These are phyloP conservation scores for Elymus sibiricus DNA, from an alignment of 176 grass and related monocot genomes.

Conservation along the genomic window DNA sequence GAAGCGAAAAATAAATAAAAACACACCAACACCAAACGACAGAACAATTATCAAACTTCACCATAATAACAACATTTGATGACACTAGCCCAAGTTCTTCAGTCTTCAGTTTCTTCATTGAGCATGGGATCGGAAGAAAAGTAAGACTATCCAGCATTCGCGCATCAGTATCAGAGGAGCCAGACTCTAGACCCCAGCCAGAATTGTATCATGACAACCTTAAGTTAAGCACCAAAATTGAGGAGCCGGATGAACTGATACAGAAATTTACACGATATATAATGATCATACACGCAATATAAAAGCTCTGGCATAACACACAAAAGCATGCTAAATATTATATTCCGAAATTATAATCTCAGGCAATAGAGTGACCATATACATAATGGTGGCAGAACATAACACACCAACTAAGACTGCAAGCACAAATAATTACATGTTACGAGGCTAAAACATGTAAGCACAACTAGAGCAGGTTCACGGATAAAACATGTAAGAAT, in stretches of 20 bases:
- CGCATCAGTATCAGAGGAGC: neutral
- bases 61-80: neutral
- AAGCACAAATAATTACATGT: neutral
- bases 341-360: neutral
- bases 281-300: neutral
- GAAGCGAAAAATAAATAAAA: neutral
- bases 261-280: neutral
- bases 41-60: neutral
- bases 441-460: neutral
- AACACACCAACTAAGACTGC: slow-evolving; percentile 4
- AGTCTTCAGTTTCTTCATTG: neutral
- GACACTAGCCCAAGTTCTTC: neutral
- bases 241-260: neutral
- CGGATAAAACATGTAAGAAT: neutral
- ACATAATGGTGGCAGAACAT: neutral
- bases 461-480: neutral
- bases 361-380: neutral
- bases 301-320: neutral
- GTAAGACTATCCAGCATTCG: neutral
- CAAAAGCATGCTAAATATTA: neutral
- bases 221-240: neutral
- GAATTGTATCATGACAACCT: neutral
- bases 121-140: neutral
- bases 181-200: neutral
- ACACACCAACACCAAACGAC: neutral